Conservation (phyloP, 140 eudicot genomes). For the Erigeron philadelphicus region DNA sequence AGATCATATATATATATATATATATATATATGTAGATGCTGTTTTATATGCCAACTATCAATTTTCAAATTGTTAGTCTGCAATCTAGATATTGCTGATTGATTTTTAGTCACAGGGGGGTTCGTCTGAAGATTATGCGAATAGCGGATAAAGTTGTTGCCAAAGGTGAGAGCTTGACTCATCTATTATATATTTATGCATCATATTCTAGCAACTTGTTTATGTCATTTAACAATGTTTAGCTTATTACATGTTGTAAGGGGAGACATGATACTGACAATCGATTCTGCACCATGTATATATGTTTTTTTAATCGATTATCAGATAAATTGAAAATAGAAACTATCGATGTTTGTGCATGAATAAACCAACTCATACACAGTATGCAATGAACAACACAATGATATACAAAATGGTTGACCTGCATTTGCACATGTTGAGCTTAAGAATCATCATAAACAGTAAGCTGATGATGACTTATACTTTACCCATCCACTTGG, state of each 20-base stretch:
- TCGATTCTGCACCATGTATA: not conserved
- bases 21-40: no score
- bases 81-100: conserved; percentile 24
- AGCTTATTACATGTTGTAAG: not conserved
- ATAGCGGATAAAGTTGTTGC: conserved; percentile 35
- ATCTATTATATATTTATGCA: not conserved
- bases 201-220: not conserved
- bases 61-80: conserved; percentile 8
- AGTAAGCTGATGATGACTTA: conserved; percentile 26
- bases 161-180: conserved; percentile 37
- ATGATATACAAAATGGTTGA: conserved; percentile 20
- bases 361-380: not conserved
- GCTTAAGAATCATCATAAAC: conserved; percentile 22
- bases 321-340: conserved; percentile 9
- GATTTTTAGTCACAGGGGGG: conserved; percentile 35
- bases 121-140: conserved; percentile 32
- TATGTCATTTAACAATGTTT: conserved; percentile 17
- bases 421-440: conserved; percentile 26
- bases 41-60: not conserved
- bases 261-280: not conserved
- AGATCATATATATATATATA: conserved; percentile 8
- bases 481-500: conserved; percentile 9
- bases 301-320: not conserved
- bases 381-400: not conserved
- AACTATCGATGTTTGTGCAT: not conserved